Evolutionary conservation across 1,284 basidiomycete species (phyloP), one percentile per base, ranked within the genome.

Genomic region (Pyrrhoderma noxium): DNA sequence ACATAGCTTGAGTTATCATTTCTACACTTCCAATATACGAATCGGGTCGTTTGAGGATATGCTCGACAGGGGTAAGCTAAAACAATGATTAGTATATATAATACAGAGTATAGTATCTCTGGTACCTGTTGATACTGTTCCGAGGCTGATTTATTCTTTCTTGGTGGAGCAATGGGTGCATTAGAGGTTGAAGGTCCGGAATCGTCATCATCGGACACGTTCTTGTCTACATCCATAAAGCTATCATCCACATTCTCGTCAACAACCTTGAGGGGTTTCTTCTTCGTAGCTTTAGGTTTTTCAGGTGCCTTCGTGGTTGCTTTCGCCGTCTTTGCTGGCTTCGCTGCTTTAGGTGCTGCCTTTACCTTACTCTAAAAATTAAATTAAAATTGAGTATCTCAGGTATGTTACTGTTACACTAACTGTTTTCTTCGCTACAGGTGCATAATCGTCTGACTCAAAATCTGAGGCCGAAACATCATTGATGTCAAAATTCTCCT

Each of bases 21-120:
- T 96, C 93, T 7, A 96, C 83, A 50, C 90, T 94, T 18, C 93
- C 96, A 56, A 99, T 99, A 68, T 99, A 99, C 0, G 94, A 93
- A 69, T 99, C 96, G 1, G 96, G 96, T 55, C 96, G 89, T 67
- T 89, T 90, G 54, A 99, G 75, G 58, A 99, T 92, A 62, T 99
- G 96, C 65, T 99, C 93, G 16, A 97, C 74, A 84, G 96, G 95
- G 0, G 93, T 85, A 53, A 99, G 79, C 94, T 97, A 61, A 14
- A 43, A 51, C 58, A 45, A 53, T 52, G 51, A 47, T 52, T 49
- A 49, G 36, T 41, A 23, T 56, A 36, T 40, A n/a, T 19, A 38
- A 47, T 3, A 56, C 27, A 23, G 38, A 35, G 16, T 43, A 41
- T 18, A 42, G 37, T 8, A 45, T 49, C 11, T 47, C 45, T 42